Percentiles rank a stretch among this genome's conserved stretches.
Evolutionary conservation across 257 asterid species (phyloP).

Genomic region (Solanum infundibuliforme): DNA sequence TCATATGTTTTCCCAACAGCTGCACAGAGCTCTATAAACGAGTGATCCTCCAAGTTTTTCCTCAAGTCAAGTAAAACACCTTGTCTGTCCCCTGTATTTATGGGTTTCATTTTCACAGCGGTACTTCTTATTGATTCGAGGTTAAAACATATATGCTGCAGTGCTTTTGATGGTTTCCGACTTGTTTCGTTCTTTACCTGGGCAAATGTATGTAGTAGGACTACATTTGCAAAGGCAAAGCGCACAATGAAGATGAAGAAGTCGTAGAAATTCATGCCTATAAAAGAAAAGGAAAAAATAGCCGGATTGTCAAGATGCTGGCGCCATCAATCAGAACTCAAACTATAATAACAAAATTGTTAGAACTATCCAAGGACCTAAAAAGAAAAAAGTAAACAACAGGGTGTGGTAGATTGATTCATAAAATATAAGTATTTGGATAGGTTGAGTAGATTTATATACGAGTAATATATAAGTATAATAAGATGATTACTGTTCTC

Average conservation of each 20-base stretch:
- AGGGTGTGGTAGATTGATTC: background rate
- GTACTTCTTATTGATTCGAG: conserved; percentile 33
- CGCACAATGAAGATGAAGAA: conserved; percentile 66
- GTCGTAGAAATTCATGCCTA: conserved; percentile 81
- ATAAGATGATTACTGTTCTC: background rate
- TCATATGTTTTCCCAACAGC: conserved; percentile 38
- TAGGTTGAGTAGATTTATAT: background rate
- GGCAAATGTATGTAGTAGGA: conserved; percentile 39
- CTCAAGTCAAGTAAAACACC: conserved; percentile 11
- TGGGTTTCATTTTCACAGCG: conserved; percentile 47
- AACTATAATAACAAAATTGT: background rate
- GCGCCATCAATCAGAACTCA: background rate
- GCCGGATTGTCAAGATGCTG: background rate
- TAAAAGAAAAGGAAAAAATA: background rate
- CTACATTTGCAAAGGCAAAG: conserved; percentile 61
- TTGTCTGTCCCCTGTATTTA: conserved; percentile 17
- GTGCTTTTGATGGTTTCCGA: conserved; percentile 24
- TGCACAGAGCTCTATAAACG: conserved; percentile 42
- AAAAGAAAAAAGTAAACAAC: background rate
- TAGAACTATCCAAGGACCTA: background rate
- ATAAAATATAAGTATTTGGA: background rate
- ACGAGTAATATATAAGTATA: background rate
- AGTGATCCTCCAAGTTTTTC: conserved; percentile 30
- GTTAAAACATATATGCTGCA: conserved; percentile 38
- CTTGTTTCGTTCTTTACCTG: background rate